Conservation (phyloP, 2,329 filamentous ascomycete species). For the Alternaria arbusti region DNA sequence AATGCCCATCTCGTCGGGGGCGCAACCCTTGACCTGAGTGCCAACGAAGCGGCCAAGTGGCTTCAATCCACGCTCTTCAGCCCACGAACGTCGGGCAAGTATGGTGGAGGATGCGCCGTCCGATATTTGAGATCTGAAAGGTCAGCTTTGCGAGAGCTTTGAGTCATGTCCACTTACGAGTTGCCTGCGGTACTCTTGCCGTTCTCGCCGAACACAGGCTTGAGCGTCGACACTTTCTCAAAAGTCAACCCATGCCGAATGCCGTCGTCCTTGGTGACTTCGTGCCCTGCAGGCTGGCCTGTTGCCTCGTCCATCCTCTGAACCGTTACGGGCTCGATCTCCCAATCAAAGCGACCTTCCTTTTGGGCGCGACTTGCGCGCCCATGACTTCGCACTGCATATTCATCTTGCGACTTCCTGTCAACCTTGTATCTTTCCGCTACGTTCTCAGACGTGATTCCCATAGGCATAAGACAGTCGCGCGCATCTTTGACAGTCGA, state of each 20-base stretch:
- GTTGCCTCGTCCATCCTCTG: conserved; percentile 72
- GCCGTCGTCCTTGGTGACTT: conserved; percentile 84
- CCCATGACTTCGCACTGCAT: conserved; percentile 84
- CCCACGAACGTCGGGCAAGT: conserved; percentile 90
- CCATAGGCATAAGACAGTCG: conserved; percentile 95
- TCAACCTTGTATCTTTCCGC: conserved; percentile 84
- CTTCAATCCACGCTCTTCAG: conserved; percentile 82
- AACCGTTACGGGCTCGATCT: conserved; percentile 86
- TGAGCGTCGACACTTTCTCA: conserved; percentile 81
- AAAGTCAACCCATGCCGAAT: conserved; percentile 87
- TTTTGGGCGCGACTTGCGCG: conserved; percentile 89
- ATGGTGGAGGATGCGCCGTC: conserved; percentile 90
- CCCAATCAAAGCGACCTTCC: conserved; percentile 86
- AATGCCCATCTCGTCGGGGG: conserved; percentile 96
- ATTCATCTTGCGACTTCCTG: conserved; percentile 81
- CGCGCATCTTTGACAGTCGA: conserved; percentile 74
- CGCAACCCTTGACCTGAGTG: conserved; percentile 86
- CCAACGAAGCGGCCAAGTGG: conserved; percentile 94
- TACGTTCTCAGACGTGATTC: conserved; percentile 97
- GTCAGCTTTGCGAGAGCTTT: conserved; percentile 3
- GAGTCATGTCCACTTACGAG: conserved; percentile 28
- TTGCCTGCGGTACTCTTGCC: conserved; percentile 94
- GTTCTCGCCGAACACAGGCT: conserved; percentile 87
- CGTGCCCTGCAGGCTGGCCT: conserved; percentile 76
- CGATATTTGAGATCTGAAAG: conserved; percentile 80